These are phyloP conservation scores for Urochloa ruziziensis DNA, from an alignment of 176 grass and related monocot species.

Conservation along the genomic window DNA sequence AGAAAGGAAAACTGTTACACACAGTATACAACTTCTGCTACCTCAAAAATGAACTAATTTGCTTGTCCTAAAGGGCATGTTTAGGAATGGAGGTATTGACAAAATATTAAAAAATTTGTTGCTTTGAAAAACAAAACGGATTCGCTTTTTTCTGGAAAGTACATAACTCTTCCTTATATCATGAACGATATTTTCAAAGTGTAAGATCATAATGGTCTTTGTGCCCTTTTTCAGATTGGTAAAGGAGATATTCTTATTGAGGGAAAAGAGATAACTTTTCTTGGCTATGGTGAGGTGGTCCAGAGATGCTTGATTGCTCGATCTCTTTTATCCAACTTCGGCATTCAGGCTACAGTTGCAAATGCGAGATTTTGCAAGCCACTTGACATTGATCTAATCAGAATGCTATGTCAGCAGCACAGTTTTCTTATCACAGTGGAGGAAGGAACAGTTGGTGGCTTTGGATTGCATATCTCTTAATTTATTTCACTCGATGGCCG, in stretches of 20 bases:
- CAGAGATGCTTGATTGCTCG: slow-evolving; percentile 74
- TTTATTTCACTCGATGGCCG: slow-evolving; percentile 73
- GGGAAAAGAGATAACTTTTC: slow-evolving; percentile 64
- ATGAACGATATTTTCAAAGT: background rate
- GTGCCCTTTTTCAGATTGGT: slow-evolving; percentile 58
- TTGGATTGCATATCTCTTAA: slow-evolving; percentile 73
- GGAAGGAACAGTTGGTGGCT: slow-evolving; percentile 78
- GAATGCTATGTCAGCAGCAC: slow-evolving; percentile 57
- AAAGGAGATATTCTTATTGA: slow-evolving; percentile 67
- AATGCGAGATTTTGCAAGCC: slow-evolving; percentile 84
- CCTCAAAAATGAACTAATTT: too few species aligned
- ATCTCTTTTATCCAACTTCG: slow-evolving; percentile 62
- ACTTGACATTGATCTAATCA: slow-evolving; percentile 69
- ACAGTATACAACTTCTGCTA: background rate
- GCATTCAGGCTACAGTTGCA: slow-evolving; percentile 66
- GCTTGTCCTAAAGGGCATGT: too few species aligned
- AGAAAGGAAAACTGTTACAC: background rate
- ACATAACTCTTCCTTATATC: background rate
- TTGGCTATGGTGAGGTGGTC: slow-evolving; percentile 68
- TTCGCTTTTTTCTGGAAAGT: background rate
- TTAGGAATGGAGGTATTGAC: too few species aligned
- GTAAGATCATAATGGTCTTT: background rate
- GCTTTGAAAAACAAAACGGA: background rate
- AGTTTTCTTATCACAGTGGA: slow-evolving; percentile 73
- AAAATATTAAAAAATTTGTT: background rate